These are phyloP conservation scores for Pichia thaimueangensis DNA, from an alignment of 805 yeast genomes.

Conservation along the genomic window DNA sequence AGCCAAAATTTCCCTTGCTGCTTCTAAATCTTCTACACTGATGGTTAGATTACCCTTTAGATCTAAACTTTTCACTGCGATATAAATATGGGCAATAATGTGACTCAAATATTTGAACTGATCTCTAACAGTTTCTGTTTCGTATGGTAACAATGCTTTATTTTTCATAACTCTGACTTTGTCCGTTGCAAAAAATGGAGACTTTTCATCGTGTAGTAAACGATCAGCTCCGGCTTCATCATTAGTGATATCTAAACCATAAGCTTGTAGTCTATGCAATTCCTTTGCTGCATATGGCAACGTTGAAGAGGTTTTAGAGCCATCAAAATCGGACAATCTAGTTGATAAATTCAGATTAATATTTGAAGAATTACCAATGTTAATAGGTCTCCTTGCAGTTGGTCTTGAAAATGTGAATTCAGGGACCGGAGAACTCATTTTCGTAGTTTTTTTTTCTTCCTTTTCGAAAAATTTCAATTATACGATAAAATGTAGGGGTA, in stretches of 20 bases:
- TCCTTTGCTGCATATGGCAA: slow-evolving; percentile 15
- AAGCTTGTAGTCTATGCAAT: slow-evolving; percentile 20
- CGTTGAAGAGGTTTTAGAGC: slow-evolving; percentile 1
- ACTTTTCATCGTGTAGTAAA: slow-evolving; percentile 19
- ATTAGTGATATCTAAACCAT: slow-evolving; percentile 54
- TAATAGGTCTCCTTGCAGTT: slow-evolving; percentile 7
- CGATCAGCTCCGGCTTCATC: slow-evolving; percentile 33
- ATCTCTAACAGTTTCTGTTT: slow-evolving; percentile 59
- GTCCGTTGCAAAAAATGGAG: slow-evolving; percentile 22
- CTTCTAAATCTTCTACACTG: slow-evolving; percentile 60
- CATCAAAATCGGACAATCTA: not conserved
- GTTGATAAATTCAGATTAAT: slow-evolving; percentile 3
- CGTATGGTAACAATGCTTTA: slow-evolving; percentile 55
- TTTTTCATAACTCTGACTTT: slow-evolving; percentile 19
- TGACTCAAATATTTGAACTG: slow-evolving; percentile 70
- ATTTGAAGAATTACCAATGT: not conserved
- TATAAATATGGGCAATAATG: slow-evolving; percentile 72
- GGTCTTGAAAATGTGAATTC: slow-evolving; percentile 11
- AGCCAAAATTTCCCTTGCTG: slow-evolving; percentile 21
- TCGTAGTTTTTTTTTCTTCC: too few relatives aligned
- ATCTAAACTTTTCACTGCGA: slow-evolving; percentile 70
- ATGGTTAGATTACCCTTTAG: slow-evolving; percentile 63
- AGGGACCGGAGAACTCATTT: slow-evolving; percentile 16
- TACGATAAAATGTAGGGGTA: too few relatives aligned
- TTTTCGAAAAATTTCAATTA: too few relatives aligned